Evolutionary conservation across 2,329 filamentous ascomycete species (phyloP), one percentile per base, ranked within the genome.

Genomic region (Microdochium paspali): DNA sequence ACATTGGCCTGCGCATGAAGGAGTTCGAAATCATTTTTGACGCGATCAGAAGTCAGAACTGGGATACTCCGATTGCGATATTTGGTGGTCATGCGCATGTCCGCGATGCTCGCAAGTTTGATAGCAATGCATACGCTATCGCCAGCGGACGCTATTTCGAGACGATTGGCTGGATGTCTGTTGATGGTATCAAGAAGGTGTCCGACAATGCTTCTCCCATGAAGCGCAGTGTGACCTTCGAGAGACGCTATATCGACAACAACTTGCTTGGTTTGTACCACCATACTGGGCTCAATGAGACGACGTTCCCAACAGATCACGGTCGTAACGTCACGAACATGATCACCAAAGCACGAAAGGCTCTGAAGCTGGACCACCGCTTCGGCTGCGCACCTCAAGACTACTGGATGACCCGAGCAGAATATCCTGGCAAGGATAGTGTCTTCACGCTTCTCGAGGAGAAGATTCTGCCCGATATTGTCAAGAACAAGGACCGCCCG

Each of bases 141-240:
- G 90, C 90, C 35, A 93, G 87, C 56, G 91, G 91, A 3, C 79
- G 91, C 1, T 97, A 96, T 64, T 85, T 96, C 72, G 91, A 97
- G 69, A 96, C 91, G 0, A 84, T 97, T 45, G 91, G 91, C 2
- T 97, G 93, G 77, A 82, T 93, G 78, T 95, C 90, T 0, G 81
- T 96, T 43, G 76, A 84, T 48, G 88, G 88, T 26, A 56, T 79
- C 47, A 54, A 53, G 46, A 61, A 58, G 2, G 56, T 60, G 0
- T 48, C 60, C 1, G 60, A 63, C 4, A 49, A 66, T 0, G 53
- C 62, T 3, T 58, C 65, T 5, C 63, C 65, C 0, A 67, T 81
- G 40, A 75, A 40, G 35, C n/a, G 12, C 35, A 40, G 18, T 20
- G n/a, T 20, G 12, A 21, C 71, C 1, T 96, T 95, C 61, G 75